Evolutionary conservation across 2,329 filamentous ascomycete genomes (phyloP), one percentile per base, ranked within the genome.

Genomic region (Ophiocordyceps unilateralis): DNA sequence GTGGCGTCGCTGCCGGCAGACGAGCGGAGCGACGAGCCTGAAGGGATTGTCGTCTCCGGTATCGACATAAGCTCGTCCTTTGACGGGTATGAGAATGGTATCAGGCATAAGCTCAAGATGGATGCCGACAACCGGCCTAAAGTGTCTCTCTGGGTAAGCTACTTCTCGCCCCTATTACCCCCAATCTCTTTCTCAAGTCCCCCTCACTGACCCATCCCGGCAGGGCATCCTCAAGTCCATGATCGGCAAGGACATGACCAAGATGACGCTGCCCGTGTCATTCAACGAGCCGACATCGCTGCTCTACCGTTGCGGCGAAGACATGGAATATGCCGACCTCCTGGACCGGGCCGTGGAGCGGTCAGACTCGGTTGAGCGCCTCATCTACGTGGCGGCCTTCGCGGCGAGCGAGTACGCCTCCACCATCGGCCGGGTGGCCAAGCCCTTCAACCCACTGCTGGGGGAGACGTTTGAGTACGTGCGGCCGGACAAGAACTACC

Each of bases 231-330:
- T 98, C 49, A 98, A 96, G 66, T 96, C 89, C 20, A 96, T 98
- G 91, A 94, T 98, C 62, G 91, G 91, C 49, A 96, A 98, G 60
- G 91, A 98, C 57, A 96, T 98, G 91, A 96, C 91, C 32, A 96
- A 93, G 68, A 98, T 98, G 89, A 96, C 91, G 0, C 67, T 98
- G 19, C 91, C 91, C 0, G 91, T 98, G 2, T 94, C 91, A 1
- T 96, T 98, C 68, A 98, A 98, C 63, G 91, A 98, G 61, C 91
- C 91, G 1, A 98, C 91, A 0, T 96, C 91, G 6, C 68, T 98
- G 12, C 72, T 98, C 9, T 91, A 96, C 61, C 84, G 91, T 57
- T 89, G 93, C 38, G 86, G 85, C 5, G 91, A 98, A 64, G 91
- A 98, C 56, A 89, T 98, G 84, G 91, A 98, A 62, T 98, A 98